Evolutionary conservation across 352 stramenopile genomes (phyloP), one percentile per base, ranked within the genome.

Genomic region (Globisporangium uncinulatum): DNA sequence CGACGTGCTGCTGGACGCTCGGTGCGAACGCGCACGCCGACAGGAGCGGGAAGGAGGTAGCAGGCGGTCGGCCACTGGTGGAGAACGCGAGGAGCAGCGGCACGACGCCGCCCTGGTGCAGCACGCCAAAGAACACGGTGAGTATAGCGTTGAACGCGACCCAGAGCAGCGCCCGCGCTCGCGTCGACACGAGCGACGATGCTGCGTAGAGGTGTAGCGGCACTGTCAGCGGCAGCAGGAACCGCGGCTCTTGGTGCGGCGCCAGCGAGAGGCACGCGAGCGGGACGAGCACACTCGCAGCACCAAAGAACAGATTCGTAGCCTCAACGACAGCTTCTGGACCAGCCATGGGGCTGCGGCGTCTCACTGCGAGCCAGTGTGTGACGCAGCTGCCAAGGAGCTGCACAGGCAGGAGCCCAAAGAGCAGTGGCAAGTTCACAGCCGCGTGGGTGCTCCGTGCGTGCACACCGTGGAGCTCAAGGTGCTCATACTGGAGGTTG

Each of bases 161-260:
- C 77, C 79, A 92, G 7, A 84, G 8, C 5, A 62, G 6, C 5
- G 54, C 49, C 1, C 66, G 41, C 31, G 31, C 39, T 1, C 57
- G 58, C 3, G 31, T 36, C 20, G 54, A 32, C 7, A 59, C 24
- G 3, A 63, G 4, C 3, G 36, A 3, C 15, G 51, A 39, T 31
- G 65, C 67, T 21, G 66, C 64, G 52, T 83, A 86, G 15, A 95
- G 53, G 32, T 92, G 73, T 29, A 98, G 66, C 21, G 92, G 92
- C 7, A 97, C 66, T 9, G 96, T 46, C 8, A 90, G 63, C 9
- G 92, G 92, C 2, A 98, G 56, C 41, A 98, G 57, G 57, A 98
- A 98, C 50, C 94, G 80, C 19, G 91, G 85, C 69, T 98, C 92
- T 71, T 98, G 94, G 58, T 98, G 94, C 6, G 92, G 94, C n/a